Base-by-base conservation (phyloP, 148 eudicot genomes). In the Arctostaphylos glauca region DNA sequence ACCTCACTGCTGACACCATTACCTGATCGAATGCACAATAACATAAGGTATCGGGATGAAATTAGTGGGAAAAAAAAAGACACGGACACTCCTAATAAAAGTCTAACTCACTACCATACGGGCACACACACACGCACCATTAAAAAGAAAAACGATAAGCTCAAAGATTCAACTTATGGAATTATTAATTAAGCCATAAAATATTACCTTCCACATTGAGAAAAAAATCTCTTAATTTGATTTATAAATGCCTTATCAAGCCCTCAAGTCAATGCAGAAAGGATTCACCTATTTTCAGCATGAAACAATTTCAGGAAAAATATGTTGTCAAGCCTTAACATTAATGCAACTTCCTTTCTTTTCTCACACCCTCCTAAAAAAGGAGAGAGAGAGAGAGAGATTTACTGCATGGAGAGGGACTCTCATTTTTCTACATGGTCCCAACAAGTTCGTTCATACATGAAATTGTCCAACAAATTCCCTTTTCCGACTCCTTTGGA, bases 401-500 rank as follows among this genome's bases (percentile, higher is more conserved):
- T 1, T 43, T 44, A 47, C 25, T 74, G 15, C 77, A 74, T 3
- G 53, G 2, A 47, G 38, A 47, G 77, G 31, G 77, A 71, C 49
- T 50, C 73, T 31, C 73, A 25, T 10, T 68, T 68, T 66, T 68
- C 73, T 68, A 38, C 6, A 38, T 68, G 73, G 23, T 59, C 21
- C 64, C 64, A 59, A 59, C 2, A 59, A 19, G 64, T 68, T 68
- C 46, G 46, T 38, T 38, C 18, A 68, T 12, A 4, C 31, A 68
- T 68, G 73, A 67, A 43, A 71, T 41, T 41, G 25, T 47, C 77
- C 55, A 47, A 74, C 54, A 74, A 74, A 74, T 50, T 75, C 75
- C 95, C 90, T 86, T 56, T 23, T 81, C 92, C 92, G 89, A 91
- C 90, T 88, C 59, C 58, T 75, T 49, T 49, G 78, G 78, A 75